These are phyloP conservation scores for Cylindrotheca closterium DNA, from an alignment of 108 stramenopile species.

Conservation along the genomic window DNA sequence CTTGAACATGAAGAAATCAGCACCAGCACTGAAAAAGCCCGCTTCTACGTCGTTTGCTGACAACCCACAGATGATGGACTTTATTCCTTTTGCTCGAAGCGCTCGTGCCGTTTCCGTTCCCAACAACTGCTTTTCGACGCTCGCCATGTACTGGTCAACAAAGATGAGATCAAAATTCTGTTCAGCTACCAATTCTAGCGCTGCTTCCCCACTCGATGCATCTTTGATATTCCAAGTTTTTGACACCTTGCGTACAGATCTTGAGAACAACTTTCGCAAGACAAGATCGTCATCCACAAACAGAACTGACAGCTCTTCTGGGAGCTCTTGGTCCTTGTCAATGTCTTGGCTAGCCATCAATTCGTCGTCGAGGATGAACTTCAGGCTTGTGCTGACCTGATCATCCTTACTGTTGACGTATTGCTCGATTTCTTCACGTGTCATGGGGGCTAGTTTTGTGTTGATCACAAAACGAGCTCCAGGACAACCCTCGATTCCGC, in stretches of 20 bases:
- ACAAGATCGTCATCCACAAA: conserved; percentile 59
- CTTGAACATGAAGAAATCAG: conserved; percentile 54
- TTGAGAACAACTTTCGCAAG: conserved; percentile 47
- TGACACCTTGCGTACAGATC: conserved; percentile 34
- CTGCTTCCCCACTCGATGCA: conserved; percentile 49
- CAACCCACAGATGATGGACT: conserved; percentile 45
- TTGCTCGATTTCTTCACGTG: not conserved
- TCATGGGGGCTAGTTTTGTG: conserved; percentile 16
- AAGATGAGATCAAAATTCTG: conserved; percentile 48
- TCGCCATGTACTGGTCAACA: conserved; percentile 57
- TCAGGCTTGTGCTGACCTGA: not conserved
- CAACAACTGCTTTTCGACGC: conserved; percentile 53
- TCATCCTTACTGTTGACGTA: not conserved
- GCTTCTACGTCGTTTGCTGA: conserved; percentile 54
- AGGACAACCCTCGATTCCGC: conserved; percentile 42
- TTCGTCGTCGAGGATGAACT: not conserved
- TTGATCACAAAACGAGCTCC: conserved; percentile 49
- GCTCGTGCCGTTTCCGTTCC: conserved; percentile 54
- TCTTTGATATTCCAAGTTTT: conserved; percentile 46
- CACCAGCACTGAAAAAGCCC: conserved; percentile 49
- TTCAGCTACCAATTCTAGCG: conserved; percentile 32
- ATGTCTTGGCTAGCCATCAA: not conserved
- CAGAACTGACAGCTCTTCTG: conserved; percentile 31
- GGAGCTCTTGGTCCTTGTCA: conserved; percentile 15
- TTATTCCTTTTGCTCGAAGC: conserved; percentile 40